Percentiles rank a stretch among this genome's conserved stretches.
Conservation (phyloP, 129 eudicot genomes). For the Arctium lappa region DNA sequence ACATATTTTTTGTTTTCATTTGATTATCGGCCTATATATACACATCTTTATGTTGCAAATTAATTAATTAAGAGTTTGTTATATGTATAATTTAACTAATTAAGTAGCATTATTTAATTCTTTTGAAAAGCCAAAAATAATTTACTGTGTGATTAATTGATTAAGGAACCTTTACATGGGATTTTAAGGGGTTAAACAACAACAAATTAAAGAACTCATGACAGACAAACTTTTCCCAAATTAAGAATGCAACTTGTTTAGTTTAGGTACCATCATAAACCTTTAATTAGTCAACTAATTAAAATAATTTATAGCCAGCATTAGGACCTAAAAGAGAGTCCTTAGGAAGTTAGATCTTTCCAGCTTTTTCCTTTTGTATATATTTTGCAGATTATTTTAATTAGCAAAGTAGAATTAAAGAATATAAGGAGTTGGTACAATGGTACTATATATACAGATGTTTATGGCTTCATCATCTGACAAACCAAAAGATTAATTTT, state of each 20-base stretch:
- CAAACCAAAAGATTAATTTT: background rate
- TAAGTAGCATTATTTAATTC: background rate
- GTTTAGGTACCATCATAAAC: slow-evolving; percentile 10
- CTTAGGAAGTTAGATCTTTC: background rate
- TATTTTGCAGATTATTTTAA: slow-evolving; percentile 5
- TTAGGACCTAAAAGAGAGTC: background rate
- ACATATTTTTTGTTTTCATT: too few species aligned
- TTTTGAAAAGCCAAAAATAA: background rate
- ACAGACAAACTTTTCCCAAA: slow-evolving; percentile 1
- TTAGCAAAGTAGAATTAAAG: background rate
- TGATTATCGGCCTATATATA: too few species aligned
- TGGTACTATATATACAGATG: background rate
- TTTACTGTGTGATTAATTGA: background rate
- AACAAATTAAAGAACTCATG: background rate
- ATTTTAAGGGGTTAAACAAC: background rate
- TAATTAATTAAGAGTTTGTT: background rate
- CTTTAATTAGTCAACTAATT: slow-evolving; percentile 1
- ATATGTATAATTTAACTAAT: background rate
- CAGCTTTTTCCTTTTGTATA: background rate
- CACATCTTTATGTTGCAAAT: background rate
- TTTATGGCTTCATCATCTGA: slow-evolving; percentile 2
- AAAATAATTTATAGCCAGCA: slow-evolving; percentile 1
- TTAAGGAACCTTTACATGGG: background rate
- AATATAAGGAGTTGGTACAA: background rate
- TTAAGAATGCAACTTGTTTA: background rate